These are phyloP conservation scores for Kregervanrija pseudodelftensis DNA, from an alignment of 805 yeast species.

Conservation along the genomic window DNA sequence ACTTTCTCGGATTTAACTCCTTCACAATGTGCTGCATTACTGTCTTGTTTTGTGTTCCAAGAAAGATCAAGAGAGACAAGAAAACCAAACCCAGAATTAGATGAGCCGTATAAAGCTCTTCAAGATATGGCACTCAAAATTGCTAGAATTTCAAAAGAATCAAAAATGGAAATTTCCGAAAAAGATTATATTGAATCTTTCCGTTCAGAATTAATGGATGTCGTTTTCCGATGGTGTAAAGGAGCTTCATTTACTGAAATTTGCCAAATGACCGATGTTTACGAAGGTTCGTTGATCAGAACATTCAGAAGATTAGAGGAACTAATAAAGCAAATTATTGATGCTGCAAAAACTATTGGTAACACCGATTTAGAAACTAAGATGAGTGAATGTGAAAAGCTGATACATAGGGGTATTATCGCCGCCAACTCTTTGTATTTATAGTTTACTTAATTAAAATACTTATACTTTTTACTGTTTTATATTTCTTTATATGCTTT, in stretches of 20 bases:
- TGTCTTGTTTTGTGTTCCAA: conserved; percentile 95
- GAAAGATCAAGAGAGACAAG: conserved; percentile 89
- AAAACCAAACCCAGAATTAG: conserved; percentile 76
- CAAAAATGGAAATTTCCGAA: conserved; percentile 83
- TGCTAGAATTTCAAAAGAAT: conserved; percentile 83
- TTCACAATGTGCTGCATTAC: conserved; percentile 85
- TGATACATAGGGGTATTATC: conserved; percentile 93
- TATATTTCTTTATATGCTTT: neutral
- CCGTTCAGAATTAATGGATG: conserved; percentile 94
- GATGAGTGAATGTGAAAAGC: conserved; percentile 77
- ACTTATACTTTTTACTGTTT: neutral
- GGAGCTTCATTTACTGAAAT: conserved; percentile 95
- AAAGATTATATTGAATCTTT: conserved; percentile 89
- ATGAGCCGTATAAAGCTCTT: conserved; percentile 85
- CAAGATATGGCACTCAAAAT: conserved; percentile 88
- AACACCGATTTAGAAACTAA: conserved; percentile 78
- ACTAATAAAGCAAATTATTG: conserved; percentile 79
- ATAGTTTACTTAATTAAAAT: conserved; percentile 18
- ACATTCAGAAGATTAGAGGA: conserved; percentile 94
- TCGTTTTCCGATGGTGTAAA: conserved; percentile 92
- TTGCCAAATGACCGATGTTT: conserved; percentile 97
- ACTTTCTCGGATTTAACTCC: conserved; percentile 81
- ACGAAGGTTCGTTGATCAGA: conserved; percentile 93
- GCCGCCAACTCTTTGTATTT: conserved; percentile 91
- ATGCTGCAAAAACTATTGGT: conserved; percentile 93